Evolutionary conservation across 768 basidiomycete genomes (phyloP).

Genomic region (Coprinellus micaceus): DNA sequence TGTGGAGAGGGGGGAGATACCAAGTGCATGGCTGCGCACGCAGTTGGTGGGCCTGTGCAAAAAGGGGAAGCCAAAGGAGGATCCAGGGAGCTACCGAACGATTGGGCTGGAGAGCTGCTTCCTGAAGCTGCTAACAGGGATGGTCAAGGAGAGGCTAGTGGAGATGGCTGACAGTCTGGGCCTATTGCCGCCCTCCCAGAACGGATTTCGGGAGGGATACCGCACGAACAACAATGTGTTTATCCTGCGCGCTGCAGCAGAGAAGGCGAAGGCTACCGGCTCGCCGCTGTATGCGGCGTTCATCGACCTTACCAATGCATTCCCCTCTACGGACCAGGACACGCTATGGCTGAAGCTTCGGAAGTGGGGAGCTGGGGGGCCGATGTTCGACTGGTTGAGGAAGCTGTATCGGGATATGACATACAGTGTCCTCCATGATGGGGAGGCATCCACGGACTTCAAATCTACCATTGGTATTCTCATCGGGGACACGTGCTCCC

Average conservation of each 20-base stretch:
- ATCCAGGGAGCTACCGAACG: constrained; percentile 21
- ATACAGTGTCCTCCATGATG: constrained; percentile 17
- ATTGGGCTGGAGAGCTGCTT: constrained; percentile 29
- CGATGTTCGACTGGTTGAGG: constrained; percentile 25
- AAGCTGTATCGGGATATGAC: constrained; percentile 21
- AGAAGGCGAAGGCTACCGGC: constrained; percentile 13
- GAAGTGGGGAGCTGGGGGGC: constrained; percentile 18
- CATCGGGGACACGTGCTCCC: constrained; percentile 23
- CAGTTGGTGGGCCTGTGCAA: constrained; percentile 20
- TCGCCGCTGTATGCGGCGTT: constrained; percentile 19
- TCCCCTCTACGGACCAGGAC: constrained; percentile 29
- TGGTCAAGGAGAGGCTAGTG: constrained; percentile 17
- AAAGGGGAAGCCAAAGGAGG: constrained; percentile 12
- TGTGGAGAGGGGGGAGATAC: constrained; percentile 6
- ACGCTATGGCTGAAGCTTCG: constrained; percentile 29
- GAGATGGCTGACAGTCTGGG: not conserved
- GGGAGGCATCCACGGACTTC: constrained; percentile 14
- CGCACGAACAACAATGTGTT: constrained; percentile 17
- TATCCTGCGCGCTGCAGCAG: constrained; percentile 20
- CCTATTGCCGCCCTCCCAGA: constrained; percentile 15
- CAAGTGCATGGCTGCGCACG: constrained; percentile 15
- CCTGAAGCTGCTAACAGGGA: constrained; percentile 22
- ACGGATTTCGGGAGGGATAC: constrained; percentile 15
- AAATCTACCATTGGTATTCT: constrained; percentile 20
- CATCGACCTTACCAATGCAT: constrained; percentile 29